Evolutionary conservation across 768 basidiomycete species (phyloP).

Genomic region (Melanogaster broomeanus): DNA sequence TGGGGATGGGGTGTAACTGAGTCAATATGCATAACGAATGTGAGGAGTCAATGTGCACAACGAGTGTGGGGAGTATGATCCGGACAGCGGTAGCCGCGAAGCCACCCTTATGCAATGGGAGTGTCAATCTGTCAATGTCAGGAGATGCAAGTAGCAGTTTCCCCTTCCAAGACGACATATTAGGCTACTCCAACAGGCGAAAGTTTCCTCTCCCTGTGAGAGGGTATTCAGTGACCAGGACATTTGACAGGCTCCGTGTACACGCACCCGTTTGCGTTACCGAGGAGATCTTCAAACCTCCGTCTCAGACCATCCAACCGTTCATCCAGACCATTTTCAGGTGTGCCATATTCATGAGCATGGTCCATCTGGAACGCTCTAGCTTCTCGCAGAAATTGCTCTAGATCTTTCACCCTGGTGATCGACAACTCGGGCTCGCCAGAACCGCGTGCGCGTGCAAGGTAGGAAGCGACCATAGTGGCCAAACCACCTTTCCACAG

Average conservation of each 20-base stretch:
- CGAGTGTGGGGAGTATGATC: too few relatives aligned
- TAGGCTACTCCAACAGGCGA: constrained; percentile 13
- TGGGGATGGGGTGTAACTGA: too few relatives aligned
- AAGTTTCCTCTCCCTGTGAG: constrained; percentile 20
- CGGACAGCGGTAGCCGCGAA: background rate
- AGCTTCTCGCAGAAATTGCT: constrained; percentile 66
- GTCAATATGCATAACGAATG: too few relatives aligned
- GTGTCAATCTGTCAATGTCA: too few relatives aligned
- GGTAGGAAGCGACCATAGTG: constrained; percentile 69
- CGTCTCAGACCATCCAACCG: constrained; percentile 15
- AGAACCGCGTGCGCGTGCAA: constrained; percentile 69
- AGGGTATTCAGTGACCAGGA: background rate
- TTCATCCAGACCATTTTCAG: constrained; percentile 7
- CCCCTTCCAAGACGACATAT: background rate
- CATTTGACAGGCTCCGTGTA: background rate
- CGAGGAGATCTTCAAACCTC: constrained; percentile 31
- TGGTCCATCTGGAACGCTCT: constrained; percentile 59
- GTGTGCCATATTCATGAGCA: constrained; percentile 37
- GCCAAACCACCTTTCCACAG: constrained; percentile 53
- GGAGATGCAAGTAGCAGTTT: too few relatives aligned
- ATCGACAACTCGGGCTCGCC: constrained; percentile 70
- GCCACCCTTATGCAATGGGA: too few relatives aligned
- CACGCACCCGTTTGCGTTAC: constrained; percentile 26
- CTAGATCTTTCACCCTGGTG: constrained; percentile 57
- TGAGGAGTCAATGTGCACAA: too few relatives aligned